Conservation (phyloP, 305 asterid species). For the Withania somnifera region DNA sequence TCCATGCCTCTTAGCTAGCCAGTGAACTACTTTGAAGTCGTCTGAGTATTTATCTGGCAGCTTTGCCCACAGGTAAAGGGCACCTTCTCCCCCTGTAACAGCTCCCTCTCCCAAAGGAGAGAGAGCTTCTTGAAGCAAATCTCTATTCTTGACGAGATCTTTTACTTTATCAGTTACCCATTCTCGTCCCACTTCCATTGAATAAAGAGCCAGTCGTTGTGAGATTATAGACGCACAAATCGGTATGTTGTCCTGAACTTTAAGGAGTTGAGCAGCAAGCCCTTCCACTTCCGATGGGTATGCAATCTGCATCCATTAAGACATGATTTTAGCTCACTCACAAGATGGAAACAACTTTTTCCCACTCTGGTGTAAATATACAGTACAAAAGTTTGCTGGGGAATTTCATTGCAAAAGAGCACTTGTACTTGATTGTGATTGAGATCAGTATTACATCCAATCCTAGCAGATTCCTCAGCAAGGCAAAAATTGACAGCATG, state of each 20-base stretch:
- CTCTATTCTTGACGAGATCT: slow-evolving; percentile 59
- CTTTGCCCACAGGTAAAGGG: slow-evolving; percentile 91
- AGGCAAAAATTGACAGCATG: neutral
- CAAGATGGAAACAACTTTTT: neutral
- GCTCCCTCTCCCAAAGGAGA: slow-evolving; percentile 76
- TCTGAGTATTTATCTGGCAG: slow-evolving; percentile 45
- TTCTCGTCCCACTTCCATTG: slow-evolving; percentile 63
- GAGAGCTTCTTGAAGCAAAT: slow-evolving; percentile 52
- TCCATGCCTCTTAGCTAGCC: slow-evolving; percentile 68
- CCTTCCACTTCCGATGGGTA: slow-evolving; percentile 81
- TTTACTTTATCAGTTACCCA: slow-evolving; percentile 73
- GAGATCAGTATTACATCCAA: neutral
- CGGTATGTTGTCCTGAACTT: slow-evolving; percentile 96
- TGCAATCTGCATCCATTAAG: slow-evolving; percentile 54
- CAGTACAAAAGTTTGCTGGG: neutral
- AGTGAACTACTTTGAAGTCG: slow-evolving; percentile 67
- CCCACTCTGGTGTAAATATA: neutral
- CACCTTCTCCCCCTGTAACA: slow-evolving; percentile 91
- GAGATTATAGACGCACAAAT: slow-evolving; percentile 87
- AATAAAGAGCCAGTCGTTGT: slow-evolving; percentile 76
- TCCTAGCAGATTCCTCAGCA: neutral
- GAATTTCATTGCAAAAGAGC: neutral
- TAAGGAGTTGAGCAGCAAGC: slow-evolving; percentile 60
- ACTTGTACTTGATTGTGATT: neutral
- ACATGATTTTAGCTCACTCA: neutral